phyloP scores from a whole-genome alignment of 805 yeast genomes.

The Saturnispora kantuleensis region DNA sequence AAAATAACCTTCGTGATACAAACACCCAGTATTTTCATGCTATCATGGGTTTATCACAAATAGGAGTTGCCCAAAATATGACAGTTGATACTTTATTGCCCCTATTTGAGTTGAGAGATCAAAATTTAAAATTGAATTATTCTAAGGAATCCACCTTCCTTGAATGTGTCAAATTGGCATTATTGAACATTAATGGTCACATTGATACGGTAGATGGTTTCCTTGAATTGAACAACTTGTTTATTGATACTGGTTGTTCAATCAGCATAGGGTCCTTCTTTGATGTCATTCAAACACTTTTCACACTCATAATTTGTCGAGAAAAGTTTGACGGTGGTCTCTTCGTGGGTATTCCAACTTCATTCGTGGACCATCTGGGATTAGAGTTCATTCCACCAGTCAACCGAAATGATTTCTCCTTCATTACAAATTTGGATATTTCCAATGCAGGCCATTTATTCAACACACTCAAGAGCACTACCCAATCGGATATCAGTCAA shows the following conservation, averaged over 20 bases:
- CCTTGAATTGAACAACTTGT: constrained; percentile 14
- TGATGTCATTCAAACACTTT: constrained; percentile 20
- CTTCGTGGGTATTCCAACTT: constrained; percentile 11
- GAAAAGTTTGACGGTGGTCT: constrained; percentile 6
- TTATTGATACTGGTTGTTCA: constrained; percentile 27
- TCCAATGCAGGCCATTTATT: constrained; percentile 9
- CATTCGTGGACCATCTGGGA: constrained; percentile 15
- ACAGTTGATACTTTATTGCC: constrained; percentile 17
- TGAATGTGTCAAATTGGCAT: constrained; percentile 14
- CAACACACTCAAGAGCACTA: constrained; percentile 11
- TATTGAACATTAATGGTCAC: constrained; percentile 15
- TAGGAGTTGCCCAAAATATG: constrained; percentile 6
- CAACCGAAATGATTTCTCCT: constrained; percentile 18
- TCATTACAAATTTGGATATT: constrained; percentile 9
- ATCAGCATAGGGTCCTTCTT: constrained; percentile 28
- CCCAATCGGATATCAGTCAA: constrained; percentile 10
- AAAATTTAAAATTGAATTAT: constrained; percentile 22
- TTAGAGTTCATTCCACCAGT: constrained; percentile 24
- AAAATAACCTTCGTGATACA: neutral
- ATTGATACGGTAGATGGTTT: constrained; percentile 16
- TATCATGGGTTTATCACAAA: neutral
- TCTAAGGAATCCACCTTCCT: constrained; percentile 16
- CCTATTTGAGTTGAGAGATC: constrained; percentile 26
- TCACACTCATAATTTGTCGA: constrained; percentile 15
- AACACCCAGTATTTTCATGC: neutral